Conservation (phyloP, 495 filamentous ascomycete genomes). For the Penicillium ochrochloron region DNA sequence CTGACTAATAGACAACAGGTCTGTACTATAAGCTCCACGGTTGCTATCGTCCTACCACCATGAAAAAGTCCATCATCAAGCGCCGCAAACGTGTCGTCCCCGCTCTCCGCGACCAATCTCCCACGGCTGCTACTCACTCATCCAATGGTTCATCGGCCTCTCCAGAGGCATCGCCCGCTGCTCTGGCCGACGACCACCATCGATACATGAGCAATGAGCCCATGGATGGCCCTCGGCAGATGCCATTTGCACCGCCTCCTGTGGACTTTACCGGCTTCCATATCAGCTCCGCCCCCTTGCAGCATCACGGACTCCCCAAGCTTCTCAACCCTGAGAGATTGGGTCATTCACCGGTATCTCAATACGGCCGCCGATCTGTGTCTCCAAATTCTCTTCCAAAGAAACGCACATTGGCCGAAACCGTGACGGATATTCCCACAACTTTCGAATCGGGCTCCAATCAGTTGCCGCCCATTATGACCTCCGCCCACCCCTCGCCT, state of each 20-base stretch:
- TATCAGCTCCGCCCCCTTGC: constrained; percentile 40
- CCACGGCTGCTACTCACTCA: constrained; percentile 48
- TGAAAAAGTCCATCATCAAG: constrained; percentile 98
- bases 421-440: constrained; percentile 35
- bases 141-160: constrained; percentile 51
- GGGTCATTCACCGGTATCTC: constrained; percentile 37
- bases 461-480: constrained; percentile 52
- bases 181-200: constrained; percentile 58
- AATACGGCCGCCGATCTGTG: constrained; percentile 46
- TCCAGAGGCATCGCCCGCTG: constrained; percentile 49
- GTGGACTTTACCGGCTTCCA: constrained; percentile 58
- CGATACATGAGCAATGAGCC: constrained; percentile 49
- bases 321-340: constrained; percentile 46
- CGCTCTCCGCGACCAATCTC: constrained; percentile 63
- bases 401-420: constrained; percentile 51
- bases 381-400: constrained; percentile 48
- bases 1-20: constrained; percentile 53
- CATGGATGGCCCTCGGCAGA: constrained; percentile 38
- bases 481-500: constrained; percentile 44
- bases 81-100: constrained; percentile 94
- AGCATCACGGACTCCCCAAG: constrained; percentile 48
- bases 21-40: constrained; percentile 98
- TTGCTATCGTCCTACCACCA: constrained; percentile 85
- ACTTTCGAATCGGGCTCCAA: constrained; percentile 48
- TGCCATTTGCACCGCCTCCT: constrained; percentile 49